These are phyloP conservation scores for Coelastrella sp. DNA, from an alignment of 139 green algal species.

Conservation along the genomic window DNA sequence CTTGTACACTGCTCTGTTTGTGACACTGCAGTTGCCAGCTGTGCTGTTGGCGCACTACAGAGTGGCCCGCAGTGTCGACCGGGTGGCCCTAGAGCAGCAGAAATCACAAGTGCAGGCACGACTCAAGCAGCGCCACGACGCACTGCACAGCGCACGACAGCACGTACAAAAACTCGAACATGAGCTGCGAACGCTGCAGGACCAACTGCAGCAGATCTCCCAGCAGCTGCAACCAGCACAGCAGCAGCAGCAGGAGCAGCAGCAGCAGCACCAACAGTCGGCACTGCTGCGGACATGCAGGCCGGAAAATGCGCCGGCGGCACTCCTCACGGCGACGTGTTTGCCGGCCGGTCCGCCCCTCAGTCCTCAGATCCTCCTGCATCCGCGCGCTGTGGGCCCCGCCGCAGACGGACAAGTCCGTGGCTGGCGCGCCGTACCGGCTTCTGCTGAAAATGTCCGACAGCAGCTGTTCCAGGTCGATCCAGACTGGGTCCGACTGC, in stretches of 20 bases:
- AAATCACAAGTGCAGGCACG: neutral
- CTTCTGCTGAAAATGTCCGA: neutral
- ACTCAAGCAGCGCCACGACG: neutral
- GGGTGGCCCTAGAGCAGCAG: neutral
- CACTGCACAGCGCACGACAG: neutral
- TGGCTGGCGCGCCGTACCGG: neutral
- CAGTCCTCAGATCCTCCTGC: neutral
- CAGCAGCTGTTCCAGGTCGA: neutral
- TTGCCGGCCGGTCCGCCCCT: neutral
- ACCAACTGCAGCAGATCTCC: neutral
- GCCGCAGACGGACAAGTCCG: neutral
- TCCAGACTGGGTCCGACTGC: neutral
- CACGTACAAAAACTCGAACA: neutral
- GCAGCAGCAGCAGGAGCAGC: neutral
- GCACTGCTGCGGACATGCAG: neutral
- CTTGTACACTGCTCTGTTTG: no score
- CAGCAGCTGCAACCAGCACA: neutral
- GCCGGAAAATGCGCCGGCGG: neutral
- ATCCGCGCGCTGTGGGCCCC: neutral
- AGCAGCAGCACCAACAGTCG: neutral
- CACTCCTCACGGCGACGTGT: neutral
- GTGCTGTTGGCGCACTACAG: constrained; percentile 6
- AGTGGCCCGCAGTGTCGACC: neutral
- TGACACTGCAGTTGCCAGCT: neutral
- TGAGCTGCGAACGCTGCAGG: neutral